Base-by-base conservation (phyloP, 2,329 filamentous ascomycete species). In the Aspergillus uvarum region DNA sequence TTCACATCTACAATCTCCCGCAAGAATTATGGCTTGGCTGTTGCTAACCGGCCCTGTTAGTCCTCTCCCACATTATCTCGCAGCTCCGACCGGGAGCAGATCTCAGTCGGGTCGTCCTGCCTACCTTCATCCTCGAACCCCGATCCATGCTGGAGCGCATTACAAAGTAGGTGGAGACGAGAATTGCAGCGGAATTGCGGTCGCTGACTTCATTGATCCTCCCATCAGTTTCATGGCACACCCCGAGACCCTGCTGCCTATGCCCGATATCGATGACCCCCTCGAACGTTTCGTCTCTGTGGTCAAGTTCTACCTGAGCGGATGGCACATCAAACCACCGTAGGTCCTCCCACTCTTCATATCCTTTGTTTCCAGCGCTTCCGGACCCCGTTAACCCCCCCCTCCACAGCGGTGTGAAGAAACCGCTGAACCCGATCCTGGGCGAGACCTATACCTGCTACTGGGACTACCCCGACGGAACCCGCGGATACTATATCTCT, bases 261-360 rank as follows among this genome's bases (percentile, higher is more conserved):
- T 98, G 76, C 86, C 94, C 49, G 81, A 86, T 51, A 90, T 97
- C 68, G 90, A 98, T 54, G 94, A 99, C 72, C 94, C 95, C 1
- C 81, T 92, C 59, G 82, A 94, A 71, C 87, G 95, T 74, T 99
- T 99, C 73, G 87, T 98, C 31, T 91, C 92, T 14, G 95, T 99
- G 53, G 91, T 97, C 73, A 97, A 96, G 78, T 99, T 99, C 77
- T 99, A 99, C 77, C 82, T 99, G 49, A 96, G 92, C 76, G 95
- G 95, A 70, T 99, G 95, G 95, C 95, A 99, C 76, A 97, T 99
- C 74, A 95, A 94, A 77, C 95, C 95, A 72, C 90, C 92, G 92
- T 96, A 85, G 72, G 90, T 83, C 53, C 22, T 54, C 21, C 47
- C 32, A 47, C 47, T 12, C 22, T 48, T 12, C 32, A 21, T 16